These are phyloP conservation scores for Kodamaea fukazawae DNA, from an alignment of 805 yeast genomes.

Conservation along the genomic window DNA sequence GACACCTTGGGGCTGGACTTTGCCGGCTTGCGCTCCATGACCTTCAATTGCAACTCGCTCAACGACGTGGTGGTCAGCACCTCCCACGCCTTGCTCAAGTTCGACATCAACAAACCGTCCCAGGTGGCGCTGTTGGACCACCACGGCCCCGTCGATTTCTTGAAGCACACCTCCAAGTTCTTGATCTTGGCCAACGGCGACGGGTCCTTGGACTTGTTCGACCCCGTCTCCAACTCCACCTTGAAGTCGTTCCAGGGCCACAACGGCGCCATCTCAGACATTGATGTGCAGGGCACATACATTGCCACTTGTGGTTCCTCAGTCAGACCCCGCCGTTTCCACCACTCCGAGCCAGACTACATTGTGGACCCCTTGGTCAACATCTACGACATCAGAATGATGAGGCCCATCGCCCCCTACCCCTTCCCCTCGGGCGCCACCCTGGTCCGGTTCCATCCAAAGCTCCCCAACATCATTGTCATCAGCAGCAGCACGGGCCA, in stretches of 20 bases:
- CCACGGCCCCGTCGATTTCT: constrained; percentile 41
- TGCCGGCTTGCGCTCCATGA: constrained; percentile 28
- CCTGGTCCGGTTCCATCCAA: constrained; percentile 81
- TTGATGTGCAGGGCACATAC: constrained; percentile 63
- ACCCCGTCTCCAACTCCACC: constrained; percentile 47
- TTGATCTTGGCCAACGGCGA: constrained; percentile 56
- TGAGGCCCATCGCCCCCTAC: constrained; percentile 72
- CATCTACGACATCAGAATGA: constrained; percentile 72
- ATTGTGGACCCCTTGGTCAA: constrained; percentile 75
- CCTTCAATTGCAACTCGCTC: constrained; percentile 28
- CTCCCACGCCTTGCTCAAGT: constrained; percentile 24
- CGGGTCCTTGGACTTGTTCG: constrained; percentile 65
- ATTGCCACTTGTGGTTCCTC: constrained; percentile 82
- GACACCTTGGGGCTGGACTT: constrained; percentile 13
- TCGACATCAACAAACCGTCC: constrained; percentile 33
- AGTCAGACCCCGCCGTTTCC: constrained; percentile 52
- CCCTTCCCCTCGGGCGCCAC: constrained; percentile 90
- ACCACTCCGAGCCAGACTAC: constrained; percentile 19
- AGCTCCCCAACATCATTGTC: constrained; percentile 70
- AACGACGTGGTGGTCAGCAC: constrained; percentile 32
- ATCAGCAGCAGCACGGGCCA: constrained; percentile 78
- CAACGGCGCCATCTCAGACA: constrained; percentile 57
- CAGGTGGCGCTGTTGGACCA: constrained; percentile 32
- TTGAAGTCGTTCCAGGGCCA: constrained; percentile 58
- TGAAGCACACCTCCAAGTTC: constrained; percentile 47